These are phyloP conservation scores for Mesotaenium endlicherianum DNA, from an alignment of 139 green algal genomes.

Conservation along the genomic window DNA sequence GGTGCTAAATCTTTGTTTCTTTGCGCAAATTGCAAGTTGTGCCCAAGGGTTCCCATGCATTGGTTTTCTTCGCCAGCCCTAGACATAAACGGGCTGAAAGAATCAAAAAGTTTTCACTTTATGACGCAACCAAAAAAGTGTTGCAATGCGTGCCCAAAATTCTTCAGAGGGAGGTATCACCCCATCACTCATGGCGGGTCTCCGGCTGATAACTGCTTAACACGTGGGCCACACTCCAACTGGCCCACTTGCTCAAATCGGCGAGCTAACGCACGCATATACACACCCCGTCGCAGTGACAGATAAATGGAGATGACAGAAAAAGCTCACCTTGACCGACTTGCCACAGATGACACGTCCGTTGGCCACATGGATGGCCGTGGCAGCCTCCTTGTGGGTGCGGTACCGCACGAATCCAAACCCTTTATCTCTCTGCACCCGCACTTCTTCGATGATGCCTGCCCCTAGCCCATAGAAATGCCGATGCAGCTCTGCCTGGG, in stretches of 20 bases:
- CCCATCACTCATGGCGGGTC: neutral
- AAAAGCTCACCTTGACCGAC: constrained; percentile 43
- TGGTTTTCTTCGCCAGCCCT: no score
- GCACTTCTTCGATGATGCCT: constrained; percentile 46
- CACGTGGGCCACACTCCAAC: neutral
- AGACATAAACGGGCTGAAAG: no score
- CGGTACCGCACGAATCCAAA: constrained; percentile 49
- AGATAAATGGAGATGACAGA: neutral
- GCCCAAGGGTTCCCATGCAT: no score
- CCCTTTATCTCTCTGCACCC: constrained; percentile 40
- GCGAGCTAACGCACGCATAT: neutral
- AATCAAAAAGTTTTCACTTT: neutral
- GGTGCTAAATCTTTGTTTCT: no score
- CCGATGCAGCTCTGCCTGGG: constrained; percentile 41
- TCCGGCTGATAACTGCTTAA: neutral
- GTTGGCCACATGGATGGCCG: constrained; percentile 30
- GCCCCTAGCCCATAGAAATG: constrained; percentile 39
- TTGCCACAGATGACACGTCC: constrained; percentile 46
- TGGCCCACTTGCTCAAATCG: neutral
- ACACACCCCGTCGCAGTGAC: neutral
- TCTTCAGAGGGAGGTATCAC: neutral
- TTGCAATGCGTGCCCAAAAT: no score
- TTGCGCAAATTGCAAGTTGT: no score
- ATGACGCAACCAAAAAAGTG: no score
- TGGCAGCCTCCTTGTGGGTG: constrained; percentile 35